A percentile compares a stretch with the other conserved stretches of the same genome.
phyloP scores from a whole-genome alignment of 2,329 filamentous ascomycete species.

The Aspergillus vadensis region DNA sequence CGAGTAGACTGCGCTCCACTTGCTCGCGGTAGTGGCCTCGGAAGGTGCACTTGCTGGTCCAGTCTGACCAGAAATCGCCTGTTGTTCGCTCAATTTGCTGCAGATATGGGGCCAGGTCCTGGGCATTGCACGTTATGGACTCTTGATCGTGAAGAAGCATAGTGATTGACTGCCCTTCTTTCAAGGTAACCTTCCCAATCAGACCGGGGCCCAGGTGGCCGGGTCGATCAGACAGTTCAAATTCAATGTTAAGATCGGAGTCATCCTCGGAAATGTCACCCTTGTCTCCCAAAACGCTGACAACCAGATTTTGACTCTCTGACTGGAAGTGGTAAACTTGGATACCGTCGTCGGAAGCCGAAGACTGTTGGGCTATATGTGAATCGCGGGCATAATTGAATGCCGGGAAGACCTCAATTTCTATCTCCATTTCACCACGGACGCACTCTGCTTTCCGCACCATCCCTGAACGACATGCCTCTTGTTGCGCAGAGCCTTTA shows the following conservation, averaged over 20 bases:
- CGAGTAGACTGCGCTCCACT: constrained; percentile 69
- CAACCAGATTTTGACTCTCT: not conserved
- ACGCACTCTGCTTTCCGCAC: constrained; percentile 73
- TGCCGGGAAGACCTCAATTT: constrained; percentile 71
- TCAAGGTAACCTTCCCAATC: constrained; percentile 59
- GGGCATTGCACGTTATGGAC: constrained; percentile 55
- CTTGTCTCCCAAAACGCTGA: not conserved
- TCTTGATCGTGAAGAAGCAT: constrained; percentile 67
- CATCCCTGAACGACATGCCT: constrained; percentile 53
- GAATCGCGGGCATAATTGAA: constrained; percentile 68
- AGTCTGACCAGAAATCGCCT: constrained; percentile 71
- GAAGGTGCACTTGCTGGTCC: constrained; percentile 71
- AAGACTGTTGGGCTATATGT: constrained; percentile 55
- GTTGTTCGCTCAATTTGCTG: constrained; percentile 62
- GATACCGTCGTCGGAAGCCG: constrained; percentile 16
- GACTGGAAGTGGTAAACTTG: constrained; percentile 1
- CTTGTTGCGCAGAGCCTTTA: constrained; percentile 26
- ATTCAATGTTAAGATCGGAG: not conserved
- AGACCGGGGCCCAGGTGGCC: constrained; percentile 65
- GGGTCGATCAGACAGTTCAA: constrained; percentile 40
- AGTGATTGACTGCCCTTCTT: constrained; percentile 68
- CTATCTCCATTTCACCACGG: constrained; percentile 64
- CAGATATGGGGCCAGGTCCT: not conserved
- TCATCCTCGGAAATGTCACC: not conserved
- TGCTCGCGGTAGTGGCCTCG: constrained; percentile 73